Evolutionary conservation across 352 stramenopile genomes (phyloP), one percentile per base, ranked within the genome.

Genomic region (Phytophthora parvispora): DNA sequence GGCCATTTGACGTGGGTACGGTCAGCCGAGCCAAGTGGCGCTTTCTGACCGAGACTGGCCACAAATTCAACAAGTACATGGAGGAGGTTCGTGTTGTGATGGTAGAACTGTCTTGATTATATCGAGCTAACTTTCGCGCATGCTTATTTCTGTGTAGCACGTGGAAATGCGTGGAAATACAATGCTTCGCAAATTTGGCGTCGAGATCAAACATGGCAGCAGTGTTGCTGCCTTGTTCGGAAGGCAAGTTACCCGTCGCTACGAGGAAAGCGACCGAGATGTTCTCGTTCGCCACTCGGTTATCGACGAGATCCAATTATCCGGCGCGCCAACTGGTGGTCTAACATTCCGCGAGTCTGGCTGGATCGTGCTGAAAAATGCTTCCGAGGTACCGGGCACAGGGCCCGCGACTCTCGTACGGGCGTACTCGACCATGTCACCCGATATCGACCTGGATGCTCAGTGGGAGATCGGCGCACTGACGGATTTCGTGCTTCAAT

Each of bases 401-500:
- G 56, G 63, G 6, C 51, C 66, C 0, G 64, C 69, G 55, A 67
- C 69, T 20, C 22, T 79, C n/a, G 15, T 79, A 6, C 66, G 74
- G 22, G 63, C 71, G 31, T 83, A 72, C 49, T 70, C 68, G 20
- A 65, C 69, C 1, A 18, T 77, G 20, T 69, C 64, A 4, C 69
- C 59, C 9, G 55, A 72, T 57, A 64, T 81, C 13, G 58, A 75
- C n/a, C 61, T 78, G 13, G 69, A 80, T 42, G 45, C 71, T 6
- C 67, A 78, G 27, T 72, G 76, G 50, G 64, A 81, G 49, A 66
- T 84, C 10, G 72, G 69, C 12, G 45, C 75, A 0, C 38, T 88
- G 32, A 88, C 75, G 3, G 72, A 86, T 16, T 84, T 88, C 60
- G 75, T 84, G 29, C 52, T 88, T 16, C 58, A 69, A 24, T 74